Evolutionary conservation across 1,284 basidiomycete genomes (phyloP).

Genomic region (Trametes polyzona): DNA sequence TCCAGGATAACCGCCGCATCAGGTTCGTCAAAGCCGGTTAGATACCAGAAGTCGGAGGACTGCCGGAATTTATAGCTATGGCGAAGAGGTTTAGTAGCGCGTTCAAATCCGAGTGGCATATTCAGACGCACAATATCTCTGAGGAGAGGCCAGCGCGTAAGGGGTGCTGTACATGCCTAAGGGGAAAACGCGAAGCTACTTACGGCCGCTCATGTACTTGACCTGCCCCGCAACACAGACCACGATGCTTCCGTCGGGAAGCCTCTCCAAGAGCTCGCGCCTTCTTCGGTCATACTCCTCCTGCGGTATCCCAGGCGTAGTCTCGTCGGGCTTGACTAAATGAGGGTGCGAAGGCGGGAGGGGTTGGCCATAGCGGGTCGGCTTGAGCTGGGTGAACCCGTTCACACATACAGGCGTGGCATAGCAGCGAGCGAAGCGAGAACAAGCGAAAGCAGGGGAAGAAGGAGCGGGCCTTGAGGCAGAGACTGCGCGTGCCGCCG

Average conservation of each 20-base stretch:
- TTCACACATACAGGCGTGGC: constrained; percentile 22
- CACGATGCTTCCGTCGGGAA: constrained; percentile 82
- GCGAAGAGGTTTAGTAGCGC: not conserved
- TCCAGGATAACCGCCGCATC: constrained; percentile 87
- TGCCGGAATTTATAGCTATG: constrained; percentile 94
- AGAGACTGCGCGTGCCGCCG: constrained; percentile 17
- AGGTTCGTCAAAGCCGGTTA: constrained; percentile 95
- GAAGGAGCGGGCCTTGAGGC: constrained; percentile 6
- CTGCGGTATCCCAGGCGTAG: constrained; percentile 85
- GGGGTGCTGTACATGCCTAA: not conserved
- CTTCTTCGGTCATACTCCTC: constrained; percentile 87
- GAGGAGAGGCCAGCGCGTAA: constrained; percentile 2
- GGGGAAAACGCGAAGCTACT: constrained; percentile 39
- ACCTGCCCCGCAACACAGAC: constrained; percentile 82
- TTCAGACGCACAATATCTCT: constrained; percentile 55
- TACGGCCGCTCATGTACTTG: constrained; percentile 88
- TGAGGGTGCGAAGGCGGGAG: constrained; percentile 36
- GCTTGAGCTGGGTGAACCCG: constrained; percentile 29
- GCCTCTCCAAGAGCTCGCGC: constrained; percentile 69
- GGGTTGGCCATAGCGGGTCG: constrained; percentile 36
- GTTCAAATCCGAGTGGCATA: too few species aligned
- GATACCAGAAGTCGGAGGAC: constrained; percentile 91
- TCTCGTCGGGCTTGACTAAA: constrained; percentile 50
- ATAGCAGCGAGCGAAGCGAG: constrained; percentile 9
- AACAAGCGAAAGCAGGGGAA: not conserved